A percentile compares a stretch with the other conserved stretches of the same genome.
phyloP scores from a whole-genome alignment of 2,329 filamentous ascomycete genomes.

The Talaromyces albobiverticillius region DNA sequence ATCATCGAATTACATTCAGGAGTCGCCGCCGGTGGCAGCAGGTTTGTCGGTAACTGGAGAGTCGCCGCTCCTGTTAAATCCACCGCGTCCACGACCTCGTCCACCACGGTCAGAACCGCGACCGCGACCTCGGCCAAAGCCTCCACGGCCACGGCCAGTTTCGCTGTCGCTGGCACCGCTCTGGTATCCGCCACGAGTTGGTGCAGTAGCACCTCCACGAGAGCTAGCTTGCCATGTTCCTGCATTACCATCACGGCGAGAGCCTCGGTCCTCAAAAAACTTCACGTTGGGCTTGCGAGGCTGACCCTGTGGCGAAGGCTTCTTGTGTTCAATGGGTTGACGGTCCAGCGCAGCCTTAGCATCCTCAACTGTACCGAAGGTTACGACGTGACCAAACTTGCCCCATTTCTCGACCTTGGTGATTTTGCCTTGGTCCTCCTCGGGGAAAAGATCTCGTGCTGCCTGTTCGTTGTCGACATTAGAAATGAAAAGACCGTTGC shows the following conservation, averaged over 20 bases:
- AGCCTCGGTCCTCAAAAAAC: conserved; percentile 71
- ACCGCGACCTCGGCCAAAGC: conserved; percentile 56
- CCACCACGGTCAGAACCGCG: conserved; percentile 56
- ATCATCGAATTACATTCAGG: conserved; percentile 19
- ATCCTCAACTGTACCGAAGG: conserved; percentile 76
- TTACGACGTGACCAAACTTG: conserved; percentile 76
- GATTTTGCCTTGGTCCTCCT: conserved; percentile 82
- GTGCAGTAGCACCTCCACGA: conserved; percentile 64
- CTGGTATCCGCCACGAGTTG: conserved; percentile 71
- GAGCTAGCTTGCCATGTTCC: conserved; percentile 56
- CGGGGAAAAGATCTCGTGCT: conserved; percentile 73
- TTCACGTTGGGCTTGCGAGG: conserved; percentile 78
- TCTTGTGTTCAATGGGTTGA: conserved; percentile 74
- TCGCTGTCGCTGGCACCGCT: conserved; percentile 80
- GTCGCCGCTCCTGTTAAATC: conserved; percentile 51
- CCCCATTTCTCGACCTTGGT: conserved; percentile 64
- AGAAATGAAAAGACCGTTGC: conserved; percentile 84
- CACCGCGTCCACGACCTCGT: conserved; percentile 48
- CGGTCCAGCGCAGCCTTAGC: conserved; percentile 75
- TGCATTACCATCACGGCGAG: conserved; percentile 43
- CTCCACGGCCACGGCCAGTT: conserved; percentile 53
- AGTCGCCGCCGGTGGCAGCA: conserved; percentile 30
- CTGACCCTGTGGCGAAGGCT: conserved; percentile 63
- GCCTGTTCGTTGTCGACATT: conserved; percentile 81
- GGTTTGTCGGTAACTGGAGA: conserved; percentile 34